Conservation (phyloP, 148 eudicot species). For the Rhododendron simsii region DNA sequence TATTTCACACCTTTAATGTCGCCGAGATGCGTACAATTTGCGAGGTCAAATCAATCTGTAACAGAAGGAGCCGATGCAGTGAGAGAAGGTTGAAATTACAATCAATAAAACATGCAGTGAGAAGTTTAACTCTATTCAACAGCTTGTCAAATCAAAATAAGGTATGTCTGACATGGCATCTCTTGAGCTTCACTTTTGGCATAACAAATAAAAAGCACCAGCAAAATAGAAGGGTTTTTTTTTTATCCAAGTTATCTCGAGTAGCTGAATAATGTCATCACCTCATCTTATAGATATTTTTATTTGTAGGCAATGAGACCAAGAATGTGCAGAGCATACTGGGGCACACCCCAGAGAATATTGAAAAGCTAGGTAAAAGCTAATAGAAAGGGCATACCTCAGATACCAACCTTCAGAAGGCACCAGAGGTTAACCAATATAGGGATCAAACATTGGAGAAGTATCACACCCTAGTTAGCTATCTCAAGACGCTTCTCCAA, state of each 20-base stretch:
- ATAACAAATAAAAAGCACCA: background rate
- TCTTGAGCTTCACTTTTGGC: background rate
- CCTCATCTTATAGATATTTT: background rate
- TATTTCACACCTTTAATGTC: conserved; percentile 55
- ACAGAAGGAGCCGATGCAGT: conserved; percentile 10
- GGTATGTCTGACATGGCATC: background rate
- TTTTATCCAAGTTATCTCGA: background rate
- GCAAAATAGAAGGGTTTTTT: background rate
- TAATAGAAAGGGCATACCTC: background rate
- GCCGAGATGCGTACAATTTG: conserved; percentile 67
- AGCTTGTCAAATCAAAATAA: background rate
- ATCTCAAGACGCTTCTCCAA: background rate
- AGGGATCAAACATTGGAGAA: background rate
- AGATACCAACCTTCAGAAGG: background rate
- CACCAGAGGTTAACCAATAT: background rate
- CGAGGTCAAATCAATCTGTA: conserved; percentile 88
- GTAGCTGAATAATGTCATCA: background rate
- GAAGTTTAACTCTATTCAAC: background rate
- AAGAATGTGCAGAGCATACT: background rate
- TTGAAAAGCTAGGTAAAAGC: background rate
- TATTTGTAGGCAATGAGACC: background rate
- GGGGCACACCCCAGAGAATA: background rate
- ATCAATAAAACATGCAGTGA: background rate
- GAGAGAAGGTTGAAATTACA: background rate
- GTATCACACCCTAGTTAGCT: background rate